Evolutionary conservation across 208 protist genomes (phyloP), one percentile per base, ranked within the genome.

Genomic region (Perkinsela sp.): DNA sequence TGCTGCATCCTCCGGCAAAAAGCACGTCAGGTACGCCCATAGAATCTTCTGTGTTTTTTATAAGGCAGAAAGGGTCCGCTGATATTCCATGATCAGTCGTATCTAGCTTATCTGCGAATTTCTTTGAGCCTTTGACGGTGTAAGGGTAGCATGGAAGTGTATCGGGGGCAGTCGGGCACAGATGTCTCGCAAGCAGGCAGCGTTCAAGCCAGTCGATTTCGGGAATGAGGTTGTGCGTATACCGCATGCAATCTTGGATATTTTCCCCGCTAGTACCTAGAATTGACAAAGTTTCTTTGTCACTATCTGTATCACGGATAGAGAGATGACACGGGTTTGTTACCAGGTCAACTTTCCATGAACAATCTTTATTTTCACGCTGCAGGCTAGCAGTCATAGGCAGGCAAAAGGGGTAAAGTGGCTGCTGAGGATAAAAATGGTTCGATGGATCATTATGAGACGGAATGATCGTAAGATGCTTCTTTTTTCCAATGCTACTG

Each of bases 131-230:
- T 57, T 57, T 57, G 40, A 57, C 40, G 22, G 13, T 6, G 40
- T 57, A 57, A n/a, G 40, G 40, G 40, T n/a, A 57, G 40, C 40
- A 57, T 57, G 40, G 40, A 6, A 57, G 40, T 57, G 40, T 57
- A 57, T 57, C 40, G 22, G 40, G 40, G 13, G 40, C 40, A 57
- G 40, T 57, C 13, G 40, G 40, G 40, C 40, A 57, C 6, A 57
- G 6, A 22, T 57, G 40, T 57, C 40, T 6, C 6, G 13, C 6
- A 6, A 57, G 22, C 13, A 57, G 40, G 40, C 13, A n/a, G 6
- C 40, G 6, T 57, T 57, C 40, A n/a, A 57, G 6, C 40, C 40
- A 57, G 40, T 57, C 40, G 40, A 57, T 57, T 22, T 57, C 40
- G 40, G 40, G 22, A 57, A 57, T 57, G 6, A 57, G 22, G 22